Evolutionary conservation across 208 protist genomes (phyloP).

Genomic region (Dictyostelium gargantuum): DNA sequence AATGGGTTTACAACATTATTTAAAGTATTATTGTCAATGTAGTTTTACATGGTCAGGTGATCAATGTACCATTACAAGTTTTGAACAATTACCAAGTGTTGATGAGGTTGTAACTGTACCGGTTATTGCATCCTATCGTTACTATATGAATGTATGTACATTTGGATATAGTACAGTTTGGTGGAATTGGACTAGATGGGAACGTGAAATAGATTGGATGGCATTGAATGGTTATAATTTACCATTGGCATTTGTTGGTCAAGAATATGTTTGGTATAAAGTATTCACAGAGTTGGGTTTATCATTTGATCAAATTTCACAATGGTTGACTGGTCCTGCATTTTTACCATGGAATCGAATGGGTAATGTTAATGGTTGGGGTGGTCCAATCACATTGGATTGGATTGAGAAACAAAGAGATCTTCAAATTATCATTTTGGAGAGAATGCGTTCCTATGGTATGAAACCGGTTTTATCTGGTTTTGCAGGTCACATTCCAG

Average conservation of each 20-base stretch:
- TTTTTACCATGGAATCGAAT: constrained; percentile 70
- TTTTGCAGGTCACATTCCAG: constrained; percentile 66
- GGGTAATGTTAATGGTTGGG: constrained; percentile 67
- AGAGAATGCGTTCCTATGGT: constrained; percentile 30
- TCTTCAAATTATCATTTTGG: constrained; percentile 44
- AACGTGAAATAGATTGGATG: constrained; percentile 87
- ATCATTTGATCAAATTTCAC: neutral
- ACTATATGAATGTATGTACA: constrained; percentile 68
- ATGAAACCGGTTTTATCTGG: constrained; percentile 55
- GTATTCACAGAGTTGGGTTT: constrained; percentile 42
- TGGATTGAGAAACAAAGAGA: constrained; percentile 20
- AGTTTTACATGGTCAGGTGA: constrained; percentile 58
- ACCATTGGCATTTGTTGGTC: constrained; percentile 82
- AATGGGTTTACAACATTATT: constrained; percentile 22
- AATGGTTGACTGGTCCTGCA: constrained; percentile 57
- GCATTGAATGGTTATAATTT: constrained; percentile 85
- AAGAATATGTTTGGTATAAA: constrained; percentile 81
- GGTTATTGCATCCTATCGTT: neutral
- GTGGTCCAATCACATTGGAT: neutral
- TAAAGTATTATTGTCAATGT: constrained; percentile 29
- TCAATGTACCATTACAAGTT: neutral
- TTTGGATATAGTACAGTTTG: constrained; percentile 41
- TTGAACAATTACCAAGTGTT: neutral
- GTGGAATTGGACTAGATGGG: constrained; percentile 80
- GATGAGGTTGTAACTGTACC: neutral